phyloP scores from a whole-genome alignment of 2,329 filamentous ascomycete species.

The Aspergillus ochraceus region DNA sequence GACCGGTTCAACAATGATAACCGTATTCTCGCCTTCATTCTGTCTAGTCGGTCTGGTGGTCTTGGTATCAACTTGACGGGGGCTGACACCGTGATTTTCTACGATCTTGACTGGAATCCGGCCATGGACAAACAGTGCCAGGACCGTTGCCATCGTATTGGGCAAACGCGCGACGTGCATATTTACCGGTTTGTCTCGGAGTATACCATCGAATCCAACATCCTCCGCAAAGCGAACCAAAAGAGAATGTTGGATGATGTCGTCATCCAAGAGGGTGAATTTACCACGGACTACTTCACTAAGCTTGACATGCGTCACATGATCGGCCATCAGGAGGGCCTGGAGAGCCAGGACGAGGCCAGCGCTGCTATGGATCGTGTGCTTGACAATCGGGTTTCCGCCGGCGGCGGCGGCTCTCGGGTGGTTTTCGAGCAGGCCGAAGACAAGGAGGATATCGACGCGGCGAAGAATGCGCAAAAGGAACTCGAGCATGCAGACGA shows the following conservation, averaged over 20 bases:
- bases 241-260: constrained; percentile 98
- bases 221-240: constrained; percentile 91
- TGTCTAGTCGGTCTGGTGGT: constrained; percentile 91
- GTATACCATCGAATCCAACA: constrained; percentile 97
- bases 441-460: constrained; percentile 86
- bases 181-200: constrained; percentile 94
- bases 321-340: constrained; percentile 55
- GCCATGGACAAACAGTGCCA: constrained; percentile 99
- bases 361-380: constrained; percentile 84
- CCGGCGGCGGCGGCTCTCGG: constrained; percentile 65
- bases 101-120: constrained; percentile 98
- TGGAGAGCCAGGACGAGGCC: constrained; percentile 69
- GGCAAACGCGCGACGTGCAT: constrained; percentile 94
- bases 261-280: constrained; percentile 96
- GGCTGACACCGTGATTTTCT: constrained; percentile 97
- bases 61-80: constrained; percentile 95
- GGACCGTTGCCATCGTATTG: constrained; percentile 94
- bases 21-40: constrained; percentile 90
- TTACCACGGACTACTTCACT: constrained; percentile 95
- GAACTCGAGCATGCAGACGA: constrained; percentile 83
- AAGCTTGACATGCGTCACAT: constrained; percentile 70
- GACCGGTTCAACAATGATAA: constrained; percentile 96
- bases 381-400: constrained; percentile 66
- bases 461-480: constrained; percentile 82
- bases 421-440: constrained; percentile 86